Conservation (phyloP, 768 basidiomycete genomes). For the Auriscalpium microsporum region DNA sequence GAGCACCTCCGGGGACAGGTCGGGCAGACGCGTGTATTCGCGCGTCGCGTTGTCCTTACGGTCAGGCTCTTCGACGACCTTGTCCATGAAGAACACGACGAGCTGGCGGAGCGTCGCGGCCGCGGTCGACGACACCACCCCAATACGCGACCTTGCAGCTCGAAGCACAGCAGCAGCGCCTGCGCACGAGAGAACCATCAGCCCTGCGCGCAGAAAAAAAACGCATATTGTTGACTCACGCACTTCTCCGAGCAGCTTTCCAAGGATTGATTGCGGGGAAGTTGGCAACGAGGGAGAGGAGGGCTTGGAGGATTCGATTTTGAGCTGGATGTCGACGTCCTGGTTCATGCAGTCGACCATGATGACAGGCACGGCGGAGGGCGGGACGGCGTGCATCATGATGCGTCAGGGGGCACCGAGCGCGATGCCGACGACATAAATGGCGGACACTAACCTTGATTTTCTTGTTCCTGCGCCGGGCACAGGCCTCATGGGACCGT, state of each 20-base stretch:
- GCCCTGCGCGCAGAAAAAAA: too few relatives aligned
- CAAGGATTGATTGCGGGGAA: slow-evolving; percentile 76
- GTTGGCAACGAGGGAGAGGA: slow-evolving; percentile 84
- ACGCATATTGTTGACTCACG: slow-evolving; percentile 19
- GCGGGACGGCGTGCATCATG: slow-evolving; percentile 82
- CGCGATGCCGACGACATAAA: slow-evolving; percentile 80
- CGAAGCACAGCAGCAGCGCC: slow-evolving; percentile 90
- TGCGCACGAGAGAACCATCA: slow-evolving; percentile 21
- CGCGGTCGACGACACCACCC: slow-evolving; percentile 94
- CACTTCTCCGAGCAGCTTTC: slow-evolving; percentile 73
- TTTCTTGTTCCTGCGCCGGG: slow-evolving; percentile 92
- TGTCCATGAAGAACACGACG: slow-evolving; percentile 95
- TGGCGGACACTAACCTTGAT: slow-evolving; percentile 65
- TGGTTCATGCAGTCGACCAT: slow-evolving; percentile 85
- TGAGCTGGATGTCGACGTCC: slow-evolving; percentile 94
- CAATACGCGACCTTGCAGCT: slow-evolving; percentile 87
- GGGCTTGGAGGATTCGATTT: slow-evolving; percentile 85
- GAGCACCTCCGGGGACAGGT: slow-evolving; percentile 54
- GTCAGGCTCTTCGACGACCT: slow-evolving; percentile 84
- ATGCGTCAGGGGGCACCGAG: slow-evolving; percentile 86
- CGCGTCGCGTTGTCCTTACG: slow-evolving; percentile 29
- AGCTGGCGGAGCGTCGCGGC: slow-evolving; percentile 92
- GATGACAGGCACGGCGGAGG: slow-evolving; percentile 69
- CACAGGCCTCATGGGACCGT: slow-evolving; percentile 87
- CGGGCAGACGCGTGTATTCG: slow-evolving; percentile 41